Evolutionary conservation across 1,139 yeast genomes (phyloP).

Genomic region (Saccharomyces hybrid): DNA sequence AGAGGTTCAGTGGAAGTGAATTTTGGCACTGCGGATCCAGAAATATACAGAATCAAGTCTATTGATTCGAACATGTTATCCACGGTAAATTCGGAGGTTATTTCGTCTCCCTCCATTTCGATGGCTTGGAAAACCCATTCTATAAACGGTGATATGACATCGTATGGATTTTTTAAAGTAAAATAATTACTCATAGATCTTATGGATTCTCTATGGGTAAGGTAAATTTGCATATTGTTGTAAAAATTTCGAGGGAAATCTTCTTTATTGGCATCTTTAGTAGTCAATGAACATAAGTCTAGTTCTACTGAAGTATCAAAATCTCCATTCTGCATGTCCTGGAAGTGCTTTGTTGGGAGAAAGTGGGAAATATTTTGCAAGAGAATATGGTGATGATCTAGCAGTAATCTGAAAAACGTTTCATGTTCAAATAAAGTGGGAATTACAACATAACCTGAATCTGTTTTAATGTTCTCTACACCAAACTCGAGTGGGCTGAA

Average conservation of each 20-base stretch:
- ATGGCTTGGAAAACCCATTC: slow-evolving; percentile 2
- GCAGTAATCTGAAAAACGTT: slow-evolving; percentile 5
- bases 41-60: neutral
- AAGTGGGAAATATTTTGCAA: slow-evolving; percentile 3
- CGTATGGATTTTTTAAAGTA: slow-evolving; percentile 1
- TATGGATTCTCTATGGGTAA: neutral
- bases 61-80: neutral
- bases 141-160: slow-evolving; percentile 1
- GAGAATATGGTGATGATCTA: slow-evolving; percentile 6
- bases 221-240: neutral
- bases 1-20: slow-evolving; percentile 1
- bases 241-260: slow-evolving; percentile 3
- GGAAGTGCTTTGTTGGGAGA: neutral
- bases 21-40: neutral
- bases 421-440: slow-evolving; percentile 7
- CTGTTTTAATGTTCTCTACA: slow-evolving; percentile 3
- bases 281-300: neutral
- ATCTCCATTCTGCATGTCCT: neutral
- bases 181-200: slow-evolving; percentile 1
- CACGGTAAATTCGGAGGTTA: neutral
- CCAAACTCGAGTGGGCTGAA: slow-evolving; percentile 7
- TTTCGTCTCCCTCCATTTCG: neutral
- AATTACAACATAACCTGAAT: slow-evolving; percentile 4
- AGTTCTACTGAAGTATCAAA: neutral
- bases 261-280: neutral